These are phyloP conservation scores for Prunella vulgaris DNA, from an alignment of 257 asterid genomes.

Conservation along the genomic window DNA sequence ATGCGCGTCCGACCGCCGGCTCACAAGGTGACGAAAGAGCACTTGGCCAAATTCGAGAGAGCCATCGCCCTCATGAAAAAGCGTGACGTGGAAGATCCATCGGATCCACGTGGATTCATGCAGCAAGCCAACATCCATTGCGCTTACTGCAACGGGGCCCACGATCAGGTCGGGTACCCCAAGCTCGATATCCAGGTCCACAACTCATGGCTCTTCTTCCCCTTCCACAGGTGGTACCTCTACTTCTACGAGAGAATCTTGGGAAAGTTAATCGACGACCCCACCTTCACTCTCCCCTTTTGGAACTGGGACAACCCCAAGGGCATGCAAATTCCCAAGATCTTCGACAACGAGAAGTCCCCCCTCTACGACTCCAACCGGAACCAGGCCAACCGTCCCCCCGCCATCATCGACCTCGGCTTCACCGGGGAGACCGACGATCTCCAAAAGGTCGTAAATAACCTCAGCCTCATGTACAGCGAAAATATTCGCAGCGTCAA, in stretches of 20 bases:
- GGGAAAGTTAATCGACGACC: slow-evolving; percentile 31
- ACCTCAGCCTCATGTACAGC: slow-evolving; percentile 32
- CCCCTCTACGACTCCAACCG: background rate
- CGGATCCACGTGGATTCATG: slow-evolving; percentile 38
- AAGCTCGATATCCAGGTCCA: slow-evolving; percentile 20
- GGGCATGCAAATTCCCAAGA: background rate
- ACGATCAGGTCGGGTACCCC: slow-evolving; percentile 35
- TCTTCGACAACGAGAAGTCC: background rate
- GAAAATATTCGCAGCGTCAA: slow-evolving; percentile 39
- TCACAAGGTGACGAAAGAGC: background rate
- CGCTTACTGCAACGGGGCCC: slow-evolving; percentile 32
- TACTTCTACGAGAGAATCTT: slow-evolving; percentile 44
- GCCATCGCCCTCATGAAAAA: slow-evolving; percentile 34
- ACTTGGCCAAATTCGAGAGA: slow-evolving; percentile 10
- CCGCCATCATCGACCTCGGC: slow-evolving; percentile 31
- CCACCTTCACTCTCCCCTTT: slow-evolving; percentile 19
- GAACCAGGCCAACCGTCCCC: background rate
- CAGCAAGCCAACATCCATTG: slow-evolving; percentile 22
- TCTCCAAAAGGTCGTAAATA: slow-evolving; percentile 26
- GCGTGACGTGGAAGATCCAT: slow-evolving; percentile 34
- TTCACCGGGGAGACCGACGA: slow-evolving; percentile 19
- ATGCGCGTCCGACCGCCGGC: background rate
- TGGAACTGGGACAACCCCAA: slow-evolving; percentile 20
- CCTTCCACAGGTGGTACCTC: slow-evolving; percentile 42
- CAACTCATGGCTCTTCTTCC: slow-evolving; percentile 41